These are phyloP conservation scores for Apostasia ramifera DNA, from an alignment of 106 monocot genomes.

Conservation along the genomic window DNA sequence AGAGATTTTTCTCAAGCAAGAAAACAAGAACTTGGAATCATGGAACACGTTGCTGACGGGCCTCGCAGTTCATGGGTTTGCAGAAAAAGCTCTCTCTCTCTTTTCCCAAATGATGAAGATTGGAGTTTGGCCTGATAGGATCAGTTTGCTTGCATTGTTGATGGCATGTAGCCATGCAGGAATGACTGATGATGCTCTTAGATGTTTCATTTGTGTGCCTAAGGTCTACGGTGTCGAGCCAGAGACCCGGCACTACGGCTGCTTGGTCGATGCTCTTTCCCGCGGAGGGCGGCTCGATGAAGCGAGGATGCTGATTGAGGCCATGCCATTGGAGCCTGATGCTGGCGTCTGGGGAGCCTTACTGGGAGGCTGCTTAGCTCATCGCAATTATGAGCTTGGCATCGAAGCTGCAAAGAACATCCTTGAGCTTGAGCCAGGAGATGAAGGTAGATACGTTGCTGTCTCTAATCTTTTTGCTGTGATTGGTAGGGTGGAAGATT, in stretches of 20 bases:
- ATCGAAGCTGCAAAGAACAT: slow-evolving; percentile 23
- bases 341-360: slow-evolving; percentile 35
- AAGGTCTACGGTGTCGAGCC: slow-evolving; percentile 27
- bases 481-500: slow-evolving; percentile 25
- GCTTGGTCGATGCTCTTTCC: slow-evolving; percentile 48
- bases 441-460: slow-evolving; percentile 32
- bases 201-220: slow-evolving; percentile 26
- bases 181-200: slow-evolving; percentile 18
- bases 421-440: slow-evolving; percentile 30
- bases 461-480: slow-evolving; percentile 27
- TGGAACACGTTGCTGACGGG: slow-evolving; percentile 47
- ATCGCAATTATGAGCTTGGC: slow-evolving; percentile 29
- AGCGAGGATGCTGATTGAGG: slow-evolving; percentile 23
- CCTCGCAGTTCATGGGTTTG: slow-evolving; percentile 33
- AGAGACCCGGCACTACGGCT: slow-evolving; percentile 33
- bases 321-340: slow-evolving; percentile 33
- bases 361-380: slow-evolving; percentile 27
- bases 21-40: slow-evolving; percentile 32
- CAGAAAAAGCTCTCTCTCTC: slow-evolving; percentile 17
- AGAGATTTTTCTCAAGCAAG: slow-evolving; percentile 15
- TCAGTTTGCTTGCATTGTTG: slow-evolving; percentile 36
- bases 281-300: slow-evolving; percentile 31
- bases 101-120: slow-evolving; percentile 51
- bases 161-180: slow-evolving; percentile 48
- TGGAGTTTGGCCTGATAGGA: slow-evolving; percentile 30